Percentiles rank a stretch among this genome's conserved stretches.
Evolutionary conservation across 139 green algal genomes (phyloP).

Genomic region (Chlorella sorokiniana): DNA sequence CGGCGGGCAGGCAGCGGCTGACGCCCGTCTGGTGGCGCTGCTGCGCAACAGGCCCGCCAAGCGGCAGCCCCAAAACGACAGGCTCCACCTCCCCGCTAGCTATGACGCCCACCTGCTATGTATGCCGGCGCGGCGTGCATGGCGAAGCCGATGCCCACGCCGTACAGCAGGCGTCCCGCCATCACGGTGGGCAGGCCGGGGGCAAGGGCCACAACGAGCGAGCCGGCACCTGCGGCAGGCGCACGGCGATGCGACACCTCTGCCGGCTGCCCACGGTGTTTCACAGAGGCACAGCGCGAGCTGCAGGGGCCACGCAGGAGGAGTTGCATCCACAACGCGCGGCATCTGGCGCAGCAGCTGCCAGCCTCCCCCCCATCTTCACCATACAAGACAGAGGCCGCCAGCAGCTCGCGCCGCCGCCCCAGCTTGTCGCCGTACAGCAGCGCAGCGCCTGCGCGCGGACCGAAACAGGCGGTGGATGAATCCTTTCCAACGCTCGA

Average conservation of each 20-base stretch:
- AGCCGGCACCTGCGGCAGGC: conserved; percentile 41
- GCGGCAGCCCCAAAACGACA: not conserved
- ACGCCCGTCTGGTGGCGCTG: too few species aligned
- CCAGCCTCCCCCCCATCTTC: not conserved
- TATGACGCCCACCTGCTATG: conserved; percentile 61
- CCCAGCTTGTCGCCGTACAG: conserved; percentile 79
- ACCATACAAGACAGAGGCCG: conserved; percentile 76
- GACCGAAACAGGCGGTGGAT: too few species aligned
- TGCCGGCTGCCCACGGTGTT: too few species aligned
- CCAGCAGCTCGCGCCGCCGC: conserved; percentile 76
- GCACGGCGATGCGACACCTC: not conserved
- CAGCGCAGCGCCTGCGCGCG: conserved; percentile 50
- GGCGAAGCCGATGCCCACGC: conserved; percentile 89
- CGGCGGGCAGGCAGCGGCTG: not conserved
- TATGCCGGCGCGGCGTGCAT: conserved; percentile 96
- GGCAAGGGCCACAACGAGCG: conserved; percentile 42
- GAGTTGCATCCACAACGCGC: not conserved
- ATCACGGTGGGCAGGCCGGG: conserved; percentile 61
- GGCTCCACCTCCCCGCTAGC: not conserved
- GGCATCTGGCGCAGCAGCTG: not conserved
- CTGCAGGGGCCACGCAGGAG: not conserved
- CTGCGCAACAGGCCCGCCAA: too few species aligned
- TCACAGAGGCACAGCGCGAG: too few species aligned
- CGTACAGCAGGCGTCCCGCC: conserved; percentile 72
- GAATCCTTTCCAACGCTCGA: too few species aligned